A percentile compares a stretch with the other conserved stretches of the same genome.
Evolutionary conservation across 176 grass and related monocot genomes (phyloP).

Genomic region (Typha latifolia): DNA sequence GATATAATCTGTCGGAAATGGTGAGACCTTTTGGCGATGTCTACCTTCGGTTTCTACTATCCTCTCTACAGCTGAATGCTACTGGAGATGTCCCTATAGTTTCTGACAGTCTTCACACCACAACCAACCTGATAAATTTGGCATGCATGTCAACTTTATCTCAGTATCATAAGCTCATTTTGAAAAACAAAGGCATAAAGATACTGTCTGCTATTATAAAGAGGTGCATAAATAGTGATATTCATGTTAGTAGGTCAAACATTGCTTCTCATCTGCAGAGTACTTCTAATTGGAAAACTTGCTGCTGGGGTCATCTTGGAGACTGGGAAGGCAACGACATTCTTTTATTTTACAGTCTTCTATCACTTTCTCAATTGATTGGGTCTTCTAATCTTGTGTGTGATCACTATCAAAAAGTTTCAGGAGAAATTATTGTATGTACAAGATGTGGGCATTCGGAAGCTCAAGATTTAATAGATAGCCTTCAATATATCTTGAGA

Average conservation of each 20-base stretch:
- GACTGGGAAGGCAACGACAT: conserved; percentile 67
- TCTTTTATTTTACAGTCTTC: conserved; percentile 55
- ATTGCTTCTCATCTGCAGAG: conserved; percentile 51
- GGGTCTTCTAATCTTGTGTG: conserved; percentile 32
- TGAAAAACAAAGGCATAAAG: conserved; percentile 28
- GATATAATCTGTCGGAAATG: conserved; percentile 41
- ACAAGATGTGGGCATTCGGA: conserved; percentile 30
- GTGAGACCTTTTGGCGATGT: conserved; percentile 28
- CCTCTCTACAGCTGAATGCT: conserved; percentile 51
- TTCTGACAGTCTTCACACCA: conserved; percentile 45
- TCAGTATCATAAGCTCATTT: conserved; percentile 40
- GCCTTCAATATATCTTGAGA: conserved; percentile 42
- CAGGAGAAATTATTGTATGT: conserved; percentile 31
- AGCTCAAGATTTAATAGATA: conserved; percentile 29
- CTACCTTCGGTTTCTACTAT: conserved; percentile 34
- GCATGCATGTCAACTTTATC: conserved; percentile 47
- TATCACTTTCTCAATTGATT: conserved; percentile 57
- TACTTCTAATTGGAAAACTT: conserved; percentile 45
- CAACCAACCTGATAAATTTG: conserved; percentile 52
- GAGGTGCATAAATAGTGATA: conserved; percentile 37
- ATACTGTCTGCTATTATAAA: conserved; percentile 47
- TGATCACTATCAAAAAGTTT: conserved; percentile 26
- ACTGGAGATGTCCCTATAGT: conserved; percentile 31
- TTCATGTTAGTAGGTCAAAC: conserved; percentile 44
- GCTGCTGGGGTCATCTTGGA: conserved; percentile 36